A percentile compares a stretch with the other conserved stretches of the same genome.
phyloP scores from a whole-genome alignment of 2,329 filamentous ascomycete genomes.

The Camptophora hylomeconis region DNA sequence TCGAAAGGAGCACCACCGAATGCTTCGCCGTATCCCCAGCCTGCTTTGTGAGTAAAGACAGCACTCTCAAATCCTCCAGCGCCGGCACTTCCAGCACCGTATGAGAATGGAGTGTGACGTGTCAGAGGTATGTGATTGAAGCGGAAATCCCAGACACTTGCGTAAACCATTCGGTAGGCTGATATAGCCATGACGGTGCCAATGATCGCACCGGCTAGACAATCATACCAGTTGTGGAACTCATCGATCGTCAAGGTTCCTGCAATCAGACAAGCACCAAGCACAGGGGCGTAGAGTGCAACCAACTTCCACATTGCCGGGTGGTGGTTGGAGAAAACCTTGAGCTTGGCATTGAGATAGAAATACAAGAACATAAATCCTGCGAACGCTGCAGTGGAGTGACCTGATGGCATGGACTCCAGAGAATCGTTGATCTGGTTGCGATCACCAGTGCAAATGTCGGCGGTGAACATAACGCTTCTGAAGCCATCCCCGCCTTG shows the following conservation, averaged over 20 bases:
- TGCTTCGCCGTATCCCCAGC: slow-evolving; percentile 41
- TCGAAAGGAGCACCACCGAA: slow-evolving; percentile 31
- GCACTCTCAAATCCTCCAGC: slow-evolving; percentile 38
- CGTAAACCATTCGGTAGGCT: slow-evolving; percentile 55
- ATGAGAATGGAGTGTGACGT: slow-evolving; percentile 42
- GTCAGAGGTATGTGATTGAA: slow-evolving; percentile 54
- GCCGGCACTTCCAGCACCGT: slow-evolving; percentile 26
- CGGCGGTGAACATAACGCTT: slow-evolving; percentile 54
- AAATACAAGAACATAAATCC: slow-evolving; percentile 48
- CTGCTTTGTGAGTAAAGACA: slow-evolving; percentile 45
- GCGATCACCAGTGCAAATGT: slow-evolving; percentile 55
- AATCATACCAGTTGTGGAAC: slow-evolving; percentile 64
- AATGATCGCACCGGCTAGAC: slow-evolving; percentile 53
- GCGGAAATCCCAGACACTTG: slow-evolving; percentile 55
- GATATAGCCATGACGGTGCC: slow-evolving; percentile 54
- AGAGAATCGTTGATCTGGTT: slow-evolving; percentile 55
- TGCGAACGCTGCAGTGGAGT: slow-evolving; percentile 50
- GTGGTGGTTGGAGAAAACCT: slow-evolving; percentile 61
- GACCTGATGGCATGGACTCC: slow-evolving; percentile 60
- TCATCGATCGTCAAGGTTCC: slow-evolving; percentile 60
- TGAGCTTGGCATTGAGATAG: slow-evolving; percentile 68
- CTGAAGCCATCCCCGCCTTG: slow-evolving; percentile 29
- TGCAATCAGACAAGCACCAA: slow-evolving; percentile 55
- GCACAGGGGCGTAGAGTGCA: slow-evolving; percentile 49
- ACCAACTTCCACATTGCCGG: slow-evolving; percentile 62